phyloP scores from a whole-genome alignment of 495 filamentous ascomycete genomes.

The Neurospora sp. region DNA sequence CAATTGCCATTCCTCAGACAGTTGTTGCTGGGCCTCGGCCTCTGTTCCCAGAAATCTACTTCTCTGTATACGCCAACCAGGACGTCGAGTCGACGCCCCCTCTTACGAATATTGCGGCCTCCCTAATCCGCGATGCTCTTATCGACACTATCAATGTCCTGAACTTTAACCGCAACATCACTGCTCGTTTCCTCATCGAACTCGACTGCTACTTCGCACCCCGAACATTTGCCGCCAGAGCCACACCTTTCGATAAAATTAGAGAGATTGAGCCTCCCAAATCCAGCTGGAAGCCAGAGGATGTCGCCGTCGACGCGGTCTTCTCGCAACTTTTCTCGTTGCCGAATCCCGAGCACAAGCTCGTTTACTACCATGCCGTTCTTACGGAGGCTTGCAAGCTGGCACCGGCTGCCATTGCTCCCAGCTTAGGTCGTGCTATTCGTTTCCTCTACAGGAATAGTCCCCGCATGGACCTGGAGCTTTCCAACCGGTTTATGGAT shows the following conservation, averaged over 20 bases:
- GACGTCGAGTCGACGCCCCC: slow-evolving; percentile 88
- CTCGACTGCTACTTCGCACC: slow-evolving; percentile 88
- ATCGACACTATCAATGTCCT: slow-evolving; percentile 92
- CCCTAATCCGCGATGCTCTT: slow-evolving; percentile 71
- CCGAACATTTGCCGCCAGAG: slow-evolving; percentile 82
- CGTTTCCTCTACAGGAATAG: slow-evolving; percentile 76
- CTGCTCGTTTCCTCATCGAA: slow-evolving; percentile 84
- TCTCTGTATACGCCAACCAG: slow-evolving; percentile 83
- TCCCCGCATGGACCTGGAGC: slow-evolving; percentile 75
- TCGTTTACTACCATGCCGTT: slow-evolving; percentile 92
- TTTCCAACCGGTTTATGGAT: slow-evolving; percentile 80
- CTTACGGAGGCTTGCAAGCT: slow-evolving; percentile 94
- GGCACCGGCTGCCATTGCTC: slow-evolving; percentile 90
- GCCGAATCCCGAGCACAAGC: slow-evolving; percentile 79
- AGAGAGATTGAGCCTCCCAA: slow-evolving; percentile 60
- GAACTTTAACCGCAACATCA: slow-evolving; percentile 80
- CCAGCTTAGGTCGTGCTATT: slow-evolving; percentile 87
- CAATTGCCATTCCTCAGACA: slow-evolving; percentile 61
- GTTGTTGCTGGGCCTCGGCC: slow-evolving; percentile 62
- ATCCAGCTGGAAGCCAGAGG: slow-evolving; percentile 93
- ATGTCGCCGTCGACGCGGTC: slow-evolving; percentile 92
- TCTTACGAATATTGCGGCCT: slow-evolving; percentile 62
- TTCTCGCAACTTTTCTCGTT: slow-evolving; percentile 90
- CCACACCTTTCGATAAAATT: slow-evolving; percentile 81
- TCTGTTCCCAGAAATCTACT: slow-evolving; percentile 83